Conservation (phyloP, 371 early-diverging fungal species). For the Mucor irregularis region DNA sequence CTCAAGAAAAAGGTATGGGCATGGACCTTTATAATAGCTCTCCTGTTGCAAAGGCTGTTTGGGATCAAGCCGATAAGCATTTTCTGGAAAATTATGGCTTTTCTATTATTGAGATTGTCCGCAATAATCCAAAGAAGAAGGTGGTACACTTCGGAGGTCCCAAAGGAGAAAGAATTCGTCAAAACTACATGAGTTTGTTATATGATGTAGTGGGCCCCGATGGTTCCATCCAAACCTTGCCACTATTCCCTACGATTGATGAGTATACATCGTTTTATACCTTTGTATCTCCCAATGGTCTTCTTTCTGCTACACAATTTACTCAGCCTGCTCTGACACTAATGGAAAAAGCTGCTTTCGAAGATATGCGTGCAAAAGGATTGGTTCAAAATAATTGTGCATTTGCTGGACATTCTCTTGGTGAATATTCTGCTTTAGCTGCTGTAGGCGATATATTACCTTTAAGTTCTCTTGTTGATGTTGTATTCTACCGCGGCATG, state of each 20-base stretch:
- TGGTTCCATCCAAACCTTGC: slow-evolving; percentile 72
- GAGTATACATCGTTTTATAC: slow-evolving; percentile 84
- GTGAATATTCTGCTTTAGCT: slow-evolving; percentile 94
- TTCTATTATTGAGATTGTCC: slow-evolving; percentile 92
- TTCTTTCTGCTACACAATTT: slow-evolving; percentile 95
- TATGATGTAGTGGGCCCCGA: slow-evolving; percentile 83
- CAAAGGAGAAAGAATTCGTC: slow-evolving; percentile 88
- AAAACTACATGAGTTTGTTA: slow-evolving; percentile 89
- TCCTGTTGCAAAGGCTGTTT: slow-evolving; percentile 82
- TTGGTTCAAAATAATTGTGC: slow-evolving; percentile 82
- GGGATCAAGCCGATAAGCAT: slow-evolving; percentile 93
- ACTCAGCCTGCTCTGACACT: slow-evolving; percentile 92
- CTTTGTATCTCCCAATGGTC: slow-evolving; percentile 88
- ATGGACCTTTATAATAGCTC: slow-evolving; percentile 91
- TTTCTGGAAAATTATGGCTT: slow-evolving; percentile 89
- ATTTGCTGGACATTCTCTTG: slow-evolving; percentile 96
- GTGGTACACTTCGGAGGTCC: slow-evolving; percentile 95
- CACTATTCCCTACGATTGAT: slow-evolving; percentile 90
- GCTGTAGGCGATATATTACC: slow-evolving; percentile 89
- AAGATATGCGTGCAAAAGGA: slow-evolving; percentile 89
- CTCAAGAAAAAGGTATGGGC: slow-evolving; percentile 96
- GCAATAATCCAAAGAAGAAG: slow-evolving; percentile 82
- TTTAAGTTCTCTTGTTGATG: slow-evolving; percentile 86
- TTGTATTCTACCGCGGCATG: slow-evolving; percentile 96
- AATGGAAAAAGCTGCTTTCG: slow-evolving; percentile 92